These are phyloP conservation scores for Mychonastes homosphaera DNA, from an alignment of 139 green algal genomes.

Conservation along the genomic window DNA sequence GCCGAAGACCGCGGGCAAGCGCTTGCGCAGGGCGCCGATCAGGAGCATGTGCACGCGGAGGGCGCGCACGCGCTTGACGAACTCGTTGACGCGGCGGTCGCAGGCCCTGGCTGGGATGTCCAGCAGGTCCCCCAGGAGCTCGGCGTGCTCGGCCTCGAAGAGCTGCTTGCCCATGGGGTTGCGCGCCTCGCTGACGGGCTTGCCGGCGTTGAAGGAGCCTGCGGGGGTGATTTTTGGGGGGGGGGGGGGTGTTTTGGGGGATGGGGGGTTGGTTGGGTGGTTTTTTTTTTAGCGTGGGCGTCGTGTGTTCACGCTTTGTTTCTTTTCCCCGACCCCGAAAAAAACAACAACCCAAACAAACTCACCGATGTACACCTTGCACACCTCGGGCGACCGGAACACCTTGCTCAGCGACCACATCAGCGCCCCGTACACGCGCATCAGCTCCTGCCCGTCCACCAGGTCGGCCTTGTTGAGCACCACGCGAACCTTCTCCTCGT, in stretches of 20 bases:
- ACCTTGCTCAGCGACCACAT: constrained; percentile 97
- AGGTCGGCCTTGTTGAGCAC: constrained; percentile 96
- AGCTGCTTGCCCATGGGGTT: constrained; percentile 68
- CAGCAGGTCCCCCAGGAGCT: constrained; percentile 84
- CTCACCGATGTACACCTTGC: constrained; percentile 23
- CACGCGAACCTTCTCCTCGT: constrained; percentile 93
- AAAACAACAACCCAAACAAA: neutral
- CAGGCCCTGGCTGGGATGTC: constrained; percentile 48
- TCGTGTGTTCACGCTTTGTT: no score
- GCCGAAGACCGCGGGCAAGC: constrained; percentile 86
- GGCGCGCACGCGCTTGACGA: constrained; percentile 90
- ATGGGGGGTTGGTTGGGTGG: neutral
- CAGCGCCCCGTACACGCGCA: constrained; percentile 97
- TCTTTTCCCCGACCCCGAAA: no score
- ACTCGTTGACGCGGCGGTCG: constrained; percentile 85
- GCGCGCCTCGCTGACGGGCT: constrained; percentile 44
- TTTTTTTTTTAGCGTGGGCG: neutral
- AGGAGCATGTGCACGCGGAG: constrained; percentile 88
- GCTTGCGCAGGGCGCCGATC: constrained; percentile 65
- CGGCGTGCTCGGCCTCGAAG: constrained; percentile 83
- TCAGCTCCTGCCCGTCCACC: constrained; percentile 88
- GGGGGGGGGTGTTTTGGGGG: neutral
- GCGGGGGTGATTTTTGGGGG: constrained; percentile 51
- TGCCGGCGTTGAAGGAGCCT: constrained; percentile 73
- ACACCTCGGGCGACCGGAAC: constrained; percentile 82